Conservation (phyloP, 164 flowering plant genomes). For the Aristolochia contorta region DNA sequence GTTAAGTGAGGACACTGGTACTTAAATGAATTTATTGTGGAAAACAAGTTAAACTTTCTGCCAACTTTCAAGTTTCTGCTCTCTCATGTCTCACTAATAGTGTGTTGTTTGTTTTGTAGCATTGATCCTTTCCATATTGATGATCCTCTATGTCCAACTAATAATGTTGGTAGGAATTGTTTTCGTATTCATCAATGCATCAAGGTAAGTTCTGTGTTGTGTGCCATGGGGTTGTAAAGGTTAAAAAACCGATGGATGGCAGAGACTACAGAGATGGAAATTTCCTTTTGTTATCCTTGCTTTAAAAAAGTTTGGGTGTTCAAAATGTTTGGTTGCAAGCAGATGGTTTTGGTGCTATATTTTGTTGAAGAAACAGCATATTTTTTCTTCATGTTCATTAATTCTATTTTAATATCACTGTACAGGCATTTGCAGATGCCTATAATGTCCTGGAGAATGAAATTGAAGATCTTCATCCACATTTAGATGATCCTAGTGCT, state of each 20-base stretch:
- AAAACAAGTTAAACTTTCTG: background rate
- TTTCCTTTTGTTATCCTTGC: too few relatives aligned
- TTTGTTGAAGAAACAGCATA: background rate
- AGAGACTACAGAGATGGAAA: too few relatives aligned
- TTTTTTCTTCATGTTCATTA: background rate
- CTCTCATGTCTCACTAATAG: constrained; percentile 4
- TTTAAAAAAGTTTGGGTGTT: too few relatives aligned
- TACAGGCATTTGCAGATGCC: constrained; percentile 97
- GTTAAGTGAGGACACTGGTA: too few relatives aligned
- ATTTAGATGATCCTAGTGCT: constrained; percentile 27
- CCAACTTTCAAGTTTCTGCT: background rate
- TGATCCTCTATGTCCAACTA: constrained; percentile 88
- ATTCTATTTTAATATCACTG: background rate
- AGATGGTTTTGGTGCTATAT: too few relatives aligned
- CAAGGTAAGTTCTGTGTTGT: constrained; percentile 45
- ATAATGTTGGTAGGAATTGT: constrained; percentile 93
- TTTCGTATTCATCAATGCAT: constrained; percentile 95
- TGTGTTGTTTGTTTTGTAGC: constrained; percentile 29
- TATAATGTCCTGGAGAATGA: constrained; percentile 62
- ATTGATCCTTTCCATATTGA: constrained; percentile 94
- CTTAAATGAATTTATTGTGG: background rate
- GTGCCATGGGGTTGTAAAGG: background rate
- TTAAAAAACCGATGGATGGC: too few relatives aligned
- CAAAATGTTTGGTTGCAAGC: too few relatives aligned
- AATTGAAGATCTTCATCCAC: constrained; percentile 27